A percentile compares a stretch with the other conserved stretches of the same genome.
These are phyloP conservation scores for Mrakia gelida DNA, from an alignment of 768 basidiomycete species.

Conservation along the genomic window DNA sequence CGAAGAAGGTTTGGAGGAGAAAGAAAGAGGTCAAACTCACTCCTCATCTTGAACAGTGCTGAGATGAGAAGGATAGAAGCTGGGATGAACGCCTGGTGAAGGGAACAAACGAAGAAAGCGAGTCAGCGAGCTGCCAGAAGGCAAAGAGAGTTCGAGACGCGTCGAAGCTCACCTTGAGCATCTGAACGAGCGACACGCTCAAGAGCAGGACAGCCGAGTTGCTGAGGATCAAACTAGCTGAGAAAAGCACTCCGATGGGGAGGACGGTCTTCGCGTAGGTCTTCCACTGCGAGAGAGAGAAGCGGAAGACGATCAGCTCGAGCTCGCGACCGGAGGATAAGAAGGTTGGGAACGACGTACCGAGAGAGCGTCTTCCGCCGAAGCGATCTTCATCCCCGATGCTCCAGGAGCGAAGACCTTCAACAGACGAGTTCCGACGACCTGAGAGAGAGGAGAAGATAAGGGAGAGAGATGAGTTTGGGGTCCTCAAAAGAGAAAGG, in stretches of 20 bases:
- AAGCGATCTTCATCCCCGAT: constrained; percentile 39
- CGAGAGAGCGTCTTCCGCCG: neutral
- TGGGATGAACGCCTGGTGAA: constrained; percentile 62
- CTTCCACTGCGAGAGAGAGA: constrained; percentile 5
- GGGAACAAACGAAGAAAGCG: neutral
- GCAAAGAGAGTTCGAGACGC: neutral
- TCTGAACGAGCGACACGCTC: constrained; percentile 53
- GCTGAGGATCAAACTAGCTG: constrained; percentile 80
- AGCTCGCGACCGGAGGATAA: neutral
- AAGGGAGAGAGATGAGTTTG: neutral
- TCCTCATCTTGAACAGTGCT: constrained; percentile 79
- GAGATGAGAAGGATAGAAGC: constrained; percentile 63
- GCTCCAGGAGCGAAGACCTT: constrained; percentile 37
- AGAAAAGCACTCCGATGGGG: constrained; percentile 78
- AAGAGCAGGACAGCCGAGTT: constrained; percentile 90
- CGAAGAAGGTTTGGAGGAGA: neutral
- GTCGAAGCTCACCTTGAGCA: constrained; percentile 60
- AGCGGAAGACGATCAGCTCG: neutral
- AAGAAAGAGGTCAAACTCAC: constrained; percentile 46
- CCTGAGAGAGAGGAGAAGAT: constrained; percentile 24
- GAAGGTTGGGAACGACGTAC: neutral
- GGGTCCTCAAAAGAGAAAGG: constrained; percentile 43
- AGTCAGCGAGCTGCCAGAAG: neutral
- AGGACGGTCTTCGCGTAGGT: constrained; percentile 16
- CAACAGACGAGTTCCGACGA: constrained; percentile 40